phyloP scores from a whole-genome alignment of 73 alveolate genomes.

The Tetrahymena thermophila region DNA sequence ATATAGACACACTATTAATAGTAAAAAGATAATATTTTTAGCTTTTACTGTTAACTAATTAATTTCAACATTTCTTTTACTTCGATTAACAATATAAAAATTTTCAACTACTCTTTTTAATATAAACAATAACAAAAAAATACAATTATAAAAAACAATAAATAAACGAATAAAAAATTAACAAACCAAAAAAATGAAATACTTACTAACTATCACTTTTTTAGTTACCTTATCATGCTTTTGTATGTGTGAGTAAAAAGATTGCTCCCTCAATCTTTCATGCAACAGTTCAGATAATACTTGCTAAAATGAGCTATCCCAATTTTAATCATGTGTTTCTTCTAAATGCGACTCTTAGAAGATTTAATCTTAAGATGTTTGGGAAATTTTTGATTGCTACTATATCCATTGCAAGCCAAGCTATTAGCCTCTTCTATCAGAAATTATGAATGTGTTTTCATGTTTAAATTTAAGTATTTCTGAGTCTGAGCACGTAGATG shows the following conservation, averaged over 20 bases:
- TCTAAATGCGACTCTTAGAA: not conserved
- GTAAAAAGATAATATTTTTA: too few relatives aligned
- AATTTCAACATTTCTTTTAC: too few relatives aligned
- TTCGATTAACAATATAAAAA: too few relatives aligned
- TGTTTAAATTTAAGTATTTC: not conserved
- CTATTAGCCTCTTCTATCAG: not conserved
- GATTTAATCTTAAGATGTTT: not conserved
- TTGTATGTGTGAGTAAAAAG: not conserved
- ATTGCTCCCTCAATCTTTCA: not conserved
- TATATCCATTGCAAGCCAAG: not conserved
- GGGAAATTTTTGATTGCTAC: not conserved
- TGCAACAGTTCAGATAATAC: not conserved
- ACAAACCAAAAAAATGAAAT: too few relatives aligned
- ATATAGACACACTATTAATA: too few relatives aligned
- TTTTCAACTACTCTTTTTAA: too few relatives aligned
- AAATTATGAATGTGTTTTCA: not conserved
- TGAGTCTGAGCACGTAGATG: not conserved
- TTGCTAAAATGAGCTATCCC: not conserved
- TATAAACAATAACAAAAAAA: too few relatives aligned
- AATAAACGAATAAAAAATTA: too few relatives aligned
- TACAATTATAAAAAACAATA: too few relatives aligned
- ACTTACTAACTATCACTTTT: not conserved
- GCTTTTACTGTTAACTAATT: too few relatives aligned
- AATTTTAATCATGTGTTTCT: not conserved
- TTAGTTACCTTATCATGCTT: not conserved